A percentile compares a stretch with the other conserved stretches of the same genome.
Conservation (phyloP, 2,329 filamentous ascomycete genomes). For the Aspergillus alliaceus region DNA sequence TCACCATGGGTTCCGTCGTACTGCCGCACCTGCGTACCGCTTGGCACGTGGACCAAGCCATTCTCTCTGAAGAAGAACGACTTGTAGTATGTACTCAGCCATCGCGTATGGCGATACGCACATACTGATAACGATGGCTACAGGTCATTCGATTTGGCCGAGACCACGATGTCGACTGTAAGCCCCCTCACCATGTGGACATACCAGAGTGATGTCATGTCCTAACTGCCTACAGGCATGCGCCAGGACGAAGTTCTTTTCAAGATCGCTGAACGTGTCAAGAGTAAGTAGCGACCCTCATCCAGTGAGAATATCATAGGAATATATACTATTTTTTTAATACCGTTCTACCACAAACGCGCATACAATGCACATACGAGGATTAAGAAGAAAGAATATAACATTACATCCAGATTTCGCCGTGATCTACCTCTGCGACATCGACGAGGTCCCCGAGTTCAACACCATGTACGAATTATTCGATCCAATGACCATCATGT, state of each 20-base stretch:
- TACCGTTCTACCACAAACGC: not conserved
- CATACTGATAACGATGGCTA: not conserved
- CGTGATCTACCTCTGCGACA: conserved; percentile 87
- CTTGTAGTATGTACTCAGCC: conserved; percentile 46
- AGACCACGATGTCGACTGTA: conserved; percentile 75
- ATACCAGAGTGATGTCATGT: not conserved
- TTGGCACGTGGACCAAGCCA: conserved; percentile 98
- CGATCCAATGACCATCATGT: conserved; percentile 84
- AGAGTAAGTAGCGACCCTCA: conserved; percentile 51
- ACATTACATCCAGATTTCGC: conserved; percentile 35
- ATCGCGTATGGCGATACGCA: conserved; percentile 30
- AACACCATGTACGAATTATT: conserved; percentile 94
- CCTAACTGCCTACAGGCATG: conserved; percentile 52
- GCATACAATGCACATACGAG: conserved; percentile 48
- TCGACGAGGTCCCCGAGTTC: conserved; percentile 88
- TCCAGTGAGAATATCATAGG: no score
- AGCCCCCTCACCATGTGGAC: conserved; percentile 8
- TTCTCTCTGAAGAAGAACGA: conserved; percentile 85
- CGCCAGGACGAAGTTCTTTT: conserved; percentile 90
- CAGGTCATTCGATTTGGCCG: conserved; percentile 89
- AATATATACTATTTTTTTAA: no score
- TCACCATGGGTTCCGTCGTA: conserved; percentile 75
- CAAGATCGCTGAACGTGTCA: conserved; percentile 88
- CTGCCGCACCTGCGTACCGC: conserved; percentile 87
- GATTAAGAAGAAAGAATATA: not conserved